Base-by-base conservation (phyloP, 208 protist species). In the Trypanosoma melophagium region DNA sequence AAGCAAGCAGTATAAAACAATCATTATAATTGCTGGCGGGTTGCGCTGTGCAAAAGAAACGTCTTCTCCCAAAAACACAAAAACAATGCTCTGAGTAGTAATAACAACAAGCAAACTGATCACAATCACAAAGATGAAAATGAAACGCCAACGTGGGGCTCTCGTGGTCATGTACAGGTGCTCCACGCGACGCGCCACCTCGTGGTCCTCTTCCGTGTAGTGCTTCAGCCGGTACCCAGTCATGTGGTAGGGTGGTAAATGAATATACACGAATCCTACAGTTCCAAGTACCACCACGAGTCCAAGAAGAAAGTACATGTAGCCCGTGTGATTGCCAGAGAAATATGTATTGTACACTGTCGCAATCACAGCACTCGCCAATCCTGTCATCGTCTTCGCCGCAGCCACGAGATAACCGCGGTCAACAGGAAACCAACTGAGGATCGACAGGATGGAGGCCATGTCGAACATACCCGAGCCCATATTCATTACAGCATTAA, bases 391-490 rank as follows among this genome's bases (percentile, higher is more conserved):
- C 19, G 79, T 81, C 59, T 85, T 85, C 54, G 70, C 71, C 31
- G 62, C 67, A 0, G 69, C 79, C 41, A 85, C 66, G 3, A 85
- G 60, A 16, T 79, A 52, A 14, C 79, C 79, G 31, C 75, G 74
- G 51, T 81, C 71, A 22, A 81, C 53, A 9, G 79, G 79, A 42
- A 85, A 85, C 70, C 71, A 81, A 49, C 74, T 80, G 25, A 85
- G 59, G 16, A 71, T 44, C 49, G 79, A 79, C 53, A 85, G 51
- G 16, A 85, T 57, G 40, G 71, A 28, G 54, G 69, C 80, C 80
- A 86, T 74, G 59, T 86, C 80, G 67, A 76, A 85, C 66, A 85
- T 47, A 21, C 68, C 28, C 51, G 62, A 66, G 19, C 80, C 80
- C 14, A 81, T 57, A 42, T 74, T 85, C 51, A 85, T 50, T 9